Conservation (phyloP, 1,284 basidiomycete species). For the Trichosporon asahii region DNA sequence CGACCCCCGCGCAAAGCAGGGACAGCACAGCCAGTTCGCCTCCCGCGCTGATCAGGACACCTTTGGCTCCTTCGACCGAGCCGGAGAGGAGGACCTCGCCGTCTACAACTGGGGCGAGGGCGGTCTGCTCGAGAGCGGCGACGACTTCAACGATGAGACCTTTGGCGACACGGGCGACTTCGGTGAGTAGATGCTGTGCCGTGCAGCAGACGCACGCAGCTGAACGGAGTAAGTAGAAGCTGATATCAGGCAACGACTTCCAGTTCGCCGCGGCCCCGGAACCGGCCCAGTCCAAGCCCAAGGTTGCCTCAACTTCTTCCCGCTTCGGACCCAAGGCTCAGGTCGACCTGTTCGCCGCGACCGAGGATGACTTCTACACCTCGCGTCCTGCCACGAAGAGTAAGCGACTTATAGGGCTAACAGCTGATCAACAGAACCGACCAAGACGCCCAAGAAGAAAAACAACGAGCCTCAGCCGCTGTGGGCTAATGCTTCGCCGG, state of each 20-base stretch:
- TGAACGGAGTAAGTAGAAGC: slow-evolving; percentile 47
- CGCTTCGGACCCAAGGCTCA: slow-evolving; percentile 42
- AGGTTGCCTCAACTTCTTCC: slow-evolving; percentile 43
- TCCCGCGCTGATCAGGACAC: slow-evolving; percentile 27
- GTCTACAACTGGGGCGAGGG: slow-evolving; percentile 60
- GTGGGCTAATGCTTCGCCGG: slow-evolving; percentile 36
- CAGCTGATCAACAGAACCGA: not conserved
- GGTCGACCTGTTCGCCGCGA: slow-evolving; percentile 48
- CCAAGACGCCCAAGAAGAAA: slow-evolving; percentile 18
- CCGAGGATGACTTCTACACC: slow-evolving; percentile 51
- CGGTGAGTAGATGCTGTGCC: slow-evolving; percentile 66
- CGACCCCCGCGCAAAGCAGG: slow-evolving; percentile 12
- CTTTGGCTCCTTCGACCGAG: slow-evolving; percentile 43
- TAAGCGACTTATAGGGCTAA: slow-evolving; percentile 17
- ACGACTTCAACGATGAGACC: slow-evolving; percentile 93
- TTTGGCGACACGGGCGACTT: slow-evolving; percentile 71
- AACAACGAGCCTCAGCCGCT: slow-evolving; percentile 30
- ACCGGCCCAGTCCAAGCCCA: slow-evolving; percentile 19
- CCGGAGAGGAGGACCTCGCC: slow-evolving; percentile 64
- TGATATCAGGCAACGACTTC: slow-evolving; percentile 75
- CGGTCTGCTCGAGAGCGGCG: slow-evolving; percentile 79
- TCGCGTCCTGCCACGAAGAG: slow-evolving; percentile 37
- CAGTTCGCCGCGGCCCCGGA: slow-evolving; percentile 62
- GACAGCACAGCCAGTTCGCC: slow-evolving; percentile 16
- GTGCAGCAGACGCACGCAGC: no score